Evolutionary conservation across 2,329 filamentous ascomycete species (phyloP).

Genomic region (Xylaria sp.): DNA sequence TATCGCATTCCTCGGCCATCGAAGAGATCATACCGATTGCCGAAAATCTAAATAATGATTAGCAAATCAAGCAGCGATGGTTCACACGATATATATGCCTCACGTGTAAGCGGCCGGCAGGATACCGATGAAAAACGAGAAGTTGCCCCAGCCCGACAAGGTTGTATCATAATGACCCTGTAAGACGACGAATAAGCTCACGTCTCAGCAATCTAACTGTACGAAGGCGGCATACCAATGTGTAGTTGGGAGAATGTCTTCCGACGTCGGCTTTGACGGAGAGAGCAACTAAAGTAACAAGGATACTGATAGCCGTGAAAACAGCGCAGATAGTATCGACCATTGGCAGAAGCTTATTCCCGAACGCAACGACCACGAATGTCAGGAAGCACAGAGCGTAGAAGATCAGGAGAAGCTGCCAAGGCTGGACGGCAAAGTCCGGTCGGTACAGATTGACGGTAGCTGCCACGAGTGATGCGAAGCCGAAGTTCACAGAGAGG

Average conservation of each 20-base stretch:
- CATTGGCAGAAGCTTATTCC: slow-evolving; percentile 66
- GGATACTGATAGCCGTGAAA: slow-evolving; percentile 65
- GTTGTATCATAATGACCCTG: slow-evolving; percentile 64
- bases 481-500: slow-evolving; percentile 64
- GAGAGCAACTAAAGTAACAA: slow-evolving; percentile 66
- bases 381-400: slow-evolving; percentile 67
- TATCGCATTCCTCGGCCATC: slow-evolving; percentile 69
- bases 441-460: slow-evolving; percentile 64
- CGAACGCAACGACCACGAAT: slow-evolving; percentile 65
- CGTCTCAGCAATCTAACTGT: background rate
- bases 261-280: slow-evolving; percentile 65
- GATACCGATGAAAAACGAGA: slow-evolving; percentile 71
- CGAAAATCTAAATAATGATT: slow-evolving; percentile 55
- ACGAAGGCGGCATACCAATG: slow-evolving; percentile 51
- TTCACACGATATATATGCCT: slow-evolving; percentile 27
- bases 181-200: slow-evolving; percentile 9
- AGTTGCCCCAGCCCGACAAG: slow-evolving; percentile 66
- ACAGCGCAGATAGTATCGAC: slow-evolving; percentile 68
- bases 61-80: slow-evolving; percentile 10
- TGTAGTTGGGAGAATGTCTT: slow-evolving; percentile 61
- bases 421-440: slow-evolving; percentile 60
- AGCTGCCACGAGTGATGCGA: slow-evolving; percentile 63
- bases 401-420: slow-evolving; percentile 71
- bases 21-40: slow-evolving; percentile 71
- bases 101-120: slow-evolving; percentile 65